Evolutionary conservation across 257 asterid species (phyloP), one percentile per base, ranked within the genome.

Genomic region (Vinca minor): DNA sequence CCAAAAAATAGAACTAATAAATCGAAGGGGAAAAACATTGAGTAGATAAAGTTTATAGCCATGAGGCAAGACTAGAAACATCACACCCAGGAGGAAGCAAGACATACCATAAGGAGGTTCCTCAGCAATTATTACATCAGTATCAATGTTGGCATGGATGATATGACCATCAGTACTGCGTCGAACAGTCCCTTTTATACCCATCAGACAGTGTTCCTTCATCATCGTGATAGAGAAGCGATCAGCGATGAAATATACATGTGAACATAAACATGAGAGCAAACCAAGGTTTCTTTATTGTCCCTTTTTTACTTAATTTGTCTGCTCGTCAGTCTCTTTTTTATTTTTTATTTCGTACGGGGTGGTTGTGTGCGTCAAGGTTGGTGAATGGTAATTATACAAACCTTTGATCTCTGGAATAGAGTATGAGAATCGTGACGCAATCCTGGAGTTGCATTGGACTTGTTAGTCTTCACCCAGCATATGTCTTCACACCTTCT

Each of bases 401-500:
- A 68, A 68, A 93, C 99, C 97, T 93, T 93, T 47, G 99, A 87
- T 54, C 91, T 95, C 78, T 93, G 99, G 71, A 85, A 84, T 45
- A 93, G 77, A 75, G 99, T 93, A 78, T 83, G 97, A 72, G 97
- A 87, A 79, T 93, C 99, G 72, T 93, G 99, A 47, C 99, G 96
- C 76, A 85, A 68, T 67, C 97, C 99, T 45, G 96, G 96, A 73
- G 95, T 82, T 64, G 96, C 99, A 80, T 75, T 93, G 50, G 84
- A 78, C 77, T 93, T 93, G 78, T 93, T 93, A 29, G 95, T 87
- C 83, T 93, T 93, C 80, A 93, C 99, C 99, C 99, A 93, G 79
- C 97, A 93, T 79, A 93, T 89, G 76, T 93, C 99, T 82, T 93
- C 99, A 83, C 99, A 93, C 80, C 99, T 85, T 66, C 99, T 93